Evolutionary conservation across 805 yeast genomes (phyloP).

Genomic region (Candida xyloterini): DNA sequence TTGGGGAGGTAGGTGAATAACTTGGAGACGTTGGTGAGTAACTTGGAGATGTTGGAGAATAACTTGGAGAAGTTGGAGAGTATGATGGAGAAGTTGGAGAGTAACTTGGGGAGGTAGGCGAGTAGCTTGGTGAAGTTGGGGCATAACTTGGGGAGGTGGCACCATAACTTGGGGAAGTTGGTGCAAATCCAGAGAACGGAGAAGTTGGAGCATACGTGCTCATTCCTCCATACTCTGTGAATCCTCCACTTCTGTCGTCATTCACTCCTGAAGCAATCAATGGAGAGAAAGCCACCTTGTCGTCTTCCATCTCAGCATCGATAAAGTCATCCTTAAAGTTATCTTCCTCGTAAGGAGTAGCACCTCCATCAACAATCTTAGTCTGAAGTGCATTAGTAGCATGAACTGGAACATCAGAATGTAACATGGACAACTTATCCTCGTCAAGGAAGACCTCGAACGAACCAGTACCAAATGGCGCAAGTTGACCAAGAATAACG

Average conservation of each 20-base stretch:
- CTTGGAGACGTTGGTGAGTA: slow-evolving; percentile 61
- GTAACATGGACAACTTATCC: slow-evolving; percentile 65
- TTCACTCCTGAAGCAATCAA: slow-evolving; percentile 80
- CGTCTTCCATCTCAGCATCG: slow-evolving; percentile 42
- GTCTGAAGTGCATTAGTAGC: slow-evolving; percentile 40
- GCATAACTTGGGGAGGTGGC: slow-evolving; percentile 68
- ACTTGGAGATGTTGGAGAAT: slow-evolving; percentile 72
- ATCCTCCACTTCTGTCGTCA: slow-evolving; percentile 76
- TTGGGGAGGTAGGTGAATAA: slow-evolving; percentile 74
- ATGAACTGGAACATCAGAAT: slow-evolving; percentile 43
- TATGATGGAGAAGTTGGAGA: slow-evolving; percentile 64
- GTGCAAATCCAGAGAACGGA: slow-evolving; percentile 49
- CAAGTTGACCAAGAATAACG: slow-evolving; percentile 96
- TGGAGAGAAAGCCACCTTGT: slow-evolving; percentile 86
- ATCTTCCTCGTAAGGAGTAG: slow-evolving; percentile 82
- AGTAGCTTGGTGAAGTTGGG: slow-evolving; percentile 69
- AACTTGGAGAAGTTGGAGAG: slow-evolving; percentile 63
- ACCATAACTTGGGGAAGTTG: slow-evolving; percentile 50
- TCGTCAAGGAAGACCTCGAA: slow-evolving; percentile 96
- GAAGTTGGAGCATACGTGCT: slow-evolving; percentile 48
- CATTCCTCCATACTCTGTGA: slow-evolving; percentile 81
- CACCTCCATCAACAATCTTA: slow-evolving; percentile 67
- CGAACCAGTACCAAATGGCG: slow-evolving; percentile 98
- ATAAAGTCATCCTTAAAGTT: slow-evolving; percentile 63
- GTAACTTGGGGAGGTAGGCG: slow-evolving; percentile 71